phyloP scores from a whole-genome alignment of 352 stramenopile genomes.

The Pythium folliculosum region DNA sequence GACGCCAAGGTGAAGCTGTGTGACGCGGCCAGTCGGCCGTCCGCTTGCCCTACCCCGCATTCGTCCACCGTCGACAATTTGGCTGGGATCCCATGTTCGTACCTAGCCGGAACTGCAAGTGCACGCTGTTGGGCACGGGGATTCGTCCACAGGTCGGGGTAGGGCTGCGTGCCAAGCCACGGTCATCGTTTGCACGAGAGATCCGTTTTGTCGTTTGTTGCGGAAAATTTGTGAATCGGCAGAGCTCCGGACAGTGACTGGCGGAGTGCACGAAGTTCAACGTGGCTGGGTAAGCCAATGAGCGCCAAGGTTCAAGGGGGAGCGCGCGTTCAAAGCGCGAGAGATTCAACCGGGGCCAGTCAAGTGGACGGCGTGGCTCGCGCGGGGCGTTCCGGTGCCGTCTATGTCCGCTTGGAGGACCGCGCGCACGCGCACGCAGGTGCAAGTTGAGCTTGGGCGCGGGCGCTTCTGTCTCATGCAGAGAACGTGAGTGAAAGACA shows the following conservation, averaged over 20 bases:
- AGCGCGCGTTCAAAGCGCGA: slow-evolving; percentile 2
- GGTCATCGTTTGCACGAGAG: slow-evolving; percentile 15
- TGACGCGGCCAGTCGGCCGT: slow-evolving; percentile 24
- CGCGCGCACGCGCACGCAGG: slow-evolving; percentile 12
- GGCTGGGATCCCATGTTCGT: not conserved
- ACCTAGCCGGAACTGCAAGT: slow-evolving; percentile 33
- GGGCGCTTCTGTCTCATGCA: slow-evolving; percentile 28
- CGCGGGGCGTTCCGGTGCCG: slow-evolving; percentile 24
- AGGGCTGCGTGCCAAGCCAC: slow-evolving; percentile 12
- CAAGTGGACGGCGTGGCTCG: not conserved
- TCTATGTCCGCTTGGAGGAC: slow-evolving; percentile 30
- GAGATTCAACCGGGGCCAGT: slow-evolving; percentile 23
- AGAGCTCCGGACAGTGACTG: slow-evolving; percentile 20
- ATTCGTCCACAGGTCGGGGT: slow-evolving; percentile 36
- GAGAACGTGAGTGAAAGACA: not conserved
- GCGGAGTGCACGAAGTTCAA: slow-evolving; percentile 29
- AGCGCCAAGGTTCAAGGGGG: slow-evolving; percentile 14
- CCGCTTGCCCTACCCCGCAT: slow-evolving; percentile 30
- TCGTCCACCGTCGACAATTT: slow-evolving; percentile 27
- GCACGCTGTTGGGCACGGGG: not conserved
- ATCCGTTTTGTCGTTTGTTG: slow-evolving; percentile 3
- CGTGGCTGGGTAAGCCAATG: slow-evolving; percentile 24
- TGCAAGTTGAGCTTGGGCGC: slow-evolving; percentile 31
- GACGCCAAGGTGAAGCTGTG: slow-evolving; percentile 23
- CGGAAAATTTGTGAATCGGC: slow-evolving; percentile 19